Percentiles rank a stretch among this genome's conserved stretches.
These are phyloP conservation scores for Termitomyces sp. DNA, from an alignment of 768 basidiomycete genomes.

Conservation along the genomic window DNA sequence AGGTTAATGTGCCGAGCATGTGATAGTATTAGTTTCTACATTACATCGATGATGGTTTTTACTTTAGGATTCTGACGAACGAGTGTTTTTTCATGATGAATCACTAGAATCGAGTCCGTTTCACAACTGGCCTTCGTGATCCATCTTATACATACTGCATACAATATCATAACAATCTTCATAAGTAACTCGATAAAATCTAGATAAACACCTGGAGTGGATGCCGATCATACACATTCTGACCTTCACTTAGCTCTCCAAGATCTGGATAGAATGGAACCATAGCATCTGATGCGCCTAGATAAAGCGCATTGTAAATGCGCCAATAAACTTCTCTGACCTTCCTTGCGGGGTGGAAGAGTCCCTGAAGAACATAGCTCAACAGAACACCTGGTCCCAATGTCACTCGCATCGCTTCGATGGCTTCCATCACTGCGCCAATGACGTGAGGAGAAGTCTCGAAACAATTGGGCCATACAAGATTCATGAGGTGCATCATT, in stretches of 20 bases:
- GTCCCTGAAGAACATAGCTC: slow-evolving; percentile 88
- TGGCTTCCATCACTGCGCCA: slow-evolving; percentile 95
- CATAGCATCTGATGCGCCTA: slow-evolving; percentile 86
- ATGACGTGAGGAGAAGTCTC: slow-evolving; percentile 98
- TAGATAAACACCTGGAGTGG: slow-evolving; percentile 82
- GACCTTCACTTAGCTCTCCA: slow-evolving; percentile 84
- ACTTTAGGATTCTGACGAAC: not conserved
- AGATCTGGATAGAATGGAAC: slow-evolving; percentile 95
- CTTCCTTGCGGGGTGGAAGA: slow-evolving; percentile 96
- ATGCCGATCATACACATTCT: slow-evolving; percentile 85
- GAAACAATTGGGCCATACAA: slow-evolving; percentile 99
- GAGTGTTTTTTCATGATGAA: no score
- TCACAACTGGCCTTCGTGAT: not conserved
- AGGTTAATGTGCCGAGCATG: not conserved
- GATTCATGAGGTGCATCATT: slow-evolving; percentile 95
- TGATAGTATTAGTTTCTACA: not conserved
- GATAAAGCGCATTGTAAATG: slow-evolving; percentile 90
- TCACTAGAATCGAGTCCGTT: not conserved
- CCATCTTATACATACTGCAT: slow-evolving; percentile 4
- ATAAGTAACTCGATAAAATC: not conserved
- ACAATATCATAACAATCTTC: not conserved
- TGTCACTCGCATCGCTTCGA: slow-evolving; percentile 96
- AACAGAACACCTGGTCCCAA: slow-evolving; percentile 90
- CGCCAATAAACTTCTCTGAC: slow-evolving; percentile 99
- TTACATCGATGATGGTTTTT: not conserved